Conservation (phyloP, 2,329 filamentous ascomycete genomes). For the Fusarium verrucosum region DNA sequence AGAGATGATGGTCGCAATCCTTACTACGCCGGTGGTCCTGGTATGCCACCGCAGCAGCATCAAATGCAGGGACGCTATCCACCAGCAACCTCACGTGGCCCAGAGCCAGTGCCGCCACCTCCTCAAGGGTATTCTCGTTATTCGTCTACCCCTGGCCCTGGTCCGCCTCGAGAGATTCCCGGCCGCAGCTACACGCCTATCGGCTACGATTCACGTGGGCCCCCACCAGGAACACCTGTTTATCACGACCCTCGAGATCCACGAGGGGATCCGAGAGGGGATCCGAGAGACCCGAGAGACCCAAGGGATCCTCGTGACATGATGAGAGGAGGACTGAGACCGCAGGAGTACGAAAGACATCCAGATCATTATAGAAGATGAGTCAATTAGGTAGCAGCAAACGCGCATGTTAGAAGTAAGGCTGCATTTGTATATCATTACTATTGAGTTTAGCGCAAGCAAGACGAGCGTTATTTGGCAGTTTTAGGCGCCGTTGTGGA, state of each 20-base stretch:
- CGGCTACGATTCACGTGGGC: constrained; percentile 54
- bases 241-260: constrained; percentile 46
- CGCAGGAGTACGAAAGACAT: constrained; percentile 58
- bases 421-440: neutral
- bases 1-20: constrained; percentile 52
- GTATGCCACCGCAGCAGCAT: constrained; percentile 44
- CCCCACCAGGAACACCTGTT: constrained; percentile 49
- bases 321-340: constrained; percentile 56
- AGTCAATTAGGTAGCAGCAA: neutral
- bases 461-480: neutral
- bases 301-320: constrained; percentile 48
- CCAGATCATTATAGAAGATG: constrained; percentile 58
- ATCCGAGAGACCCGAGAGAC: constrained; percentile 46
- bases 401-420: neutral
- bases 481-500: neutral
- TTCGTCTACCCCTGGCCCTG: constrained; percentile 54
- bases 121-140: constrained; percentile 57
- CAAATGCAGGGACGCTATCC: constrained; percentile 52
- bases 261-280: constrained; percentile 40
- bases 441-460: constrained; percentile 4
- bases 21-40: constrained; percentile 47
- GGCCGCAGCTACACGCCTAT: constrained; percentile 59
- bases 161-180: constrained; percentile 53
- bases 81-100: constrained; percentile 52
- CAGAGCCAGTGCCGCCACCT: constrained; percentile 53